Evolutionary conservation across 176 grass and related monocot species (phyloP), one percentile per base, ranked within the genome.

Genomic region (Carex kokanica): DNA sequence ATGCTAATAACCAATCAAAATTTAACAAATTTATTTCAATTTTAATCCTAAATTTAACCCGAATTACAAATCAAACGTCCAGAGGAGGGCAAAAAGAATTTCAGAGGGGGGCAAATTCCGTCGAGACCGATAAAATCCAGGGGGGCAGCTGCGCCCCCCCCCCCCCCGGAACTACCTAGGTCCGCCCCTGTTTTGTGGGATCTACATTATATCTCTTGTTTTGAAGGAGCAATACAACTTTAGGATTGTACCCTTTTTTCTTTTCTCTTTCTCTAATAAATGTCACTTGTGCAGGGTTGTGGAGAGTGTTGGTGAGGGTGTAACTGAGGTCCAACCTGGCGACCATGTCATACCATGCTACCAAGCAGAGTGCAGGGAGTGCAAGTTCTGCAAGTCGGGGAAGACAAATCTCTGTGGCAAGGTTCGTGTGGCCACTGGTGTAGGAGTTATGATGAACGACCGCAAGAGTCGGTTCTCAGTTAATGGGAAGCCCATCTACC

Each of bases 261-360:
- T 64, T 67, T 56, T 57, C 52, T 56, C 62, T 63, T 61, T 59
- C 78, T 58, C 40, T 47, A 36, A 34, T 12, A 0, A 54, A 24
- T 65, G 6, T 87, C 52, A 36, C 66, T 53, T 3, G 16, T 58
- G 56, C 55, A 99, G 96, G 61, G 80, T 99, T 86, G 91, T 99
- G 51, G 96, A 99, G 77, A 99, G 96, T 78, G 89, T 99, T 3
- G 96, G 96, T 9, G 96, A 99, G 91, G 96, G 96, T 10, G 96
- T 99, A 56, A 99, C 93, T 27, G 92, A 91, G 16, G 88, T 99
- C 79, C 91, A 92, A 78, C 84, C 96, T 73, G 96, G 96, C 24
- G 96, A 99, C 77, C 96, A 99, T 90, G 93, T 99, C 53, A 99
- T 99, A 34, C 96, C 96, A 64, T 99, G 96, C 54, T 99, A 99